These are phyloP conservation scores for Blastomyces emzantsi DNA, from an alignment of 2,329 filamentous ascomycete genomes.

Conservation along the genomic window DNA sequence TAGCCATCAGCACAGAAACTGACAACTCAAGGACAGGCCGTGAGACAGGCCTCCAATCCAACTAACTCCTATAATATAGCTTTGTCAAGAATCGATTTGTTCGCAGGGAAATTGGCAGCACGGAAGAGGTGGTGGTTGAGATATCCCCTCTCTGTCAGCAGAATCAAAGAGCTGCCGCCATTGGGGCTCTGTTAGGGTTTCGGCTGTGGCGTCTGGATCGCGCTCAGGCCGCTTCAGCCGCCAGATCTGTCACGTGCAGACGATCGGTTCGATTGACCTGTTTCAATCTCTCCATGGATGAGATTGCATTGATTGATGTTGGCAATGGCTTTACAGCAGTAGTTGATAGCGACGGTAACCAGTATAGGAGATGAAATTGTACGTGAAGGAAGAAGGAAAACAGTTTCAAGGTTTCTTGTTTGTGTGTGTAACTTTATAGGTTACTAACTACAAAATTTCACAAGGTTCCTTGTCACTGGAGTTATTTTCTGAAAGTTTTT, in stretches of 20 bases:
- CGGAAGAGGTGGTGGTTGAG: neutral
- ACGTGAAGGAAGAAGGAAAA: neutral
- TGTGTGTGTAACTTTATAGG: neutral
- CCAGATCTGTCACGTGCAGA: constrained; percentile 2
- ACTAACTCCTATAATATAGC: neutral
- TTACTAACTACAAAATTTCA: neutral
- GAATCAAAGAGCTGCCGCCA: neutral
- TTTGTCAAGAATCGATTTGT: neutral
- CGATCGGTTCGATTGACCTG: neutral
- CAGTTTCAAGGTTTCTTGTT: neutral
- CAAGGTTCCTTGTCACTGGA: too few relatives aligned
- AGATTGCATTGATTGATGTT: neutral
- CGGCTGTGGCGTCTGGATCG: constrained; percentile 10
- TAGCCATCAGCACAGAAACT: neutral
- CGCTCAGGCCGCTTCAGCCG: neutral
- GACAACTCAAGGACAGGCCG: neutral
- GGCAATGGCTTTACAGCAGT: neutral
- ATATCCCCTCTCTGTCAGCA: neutral
- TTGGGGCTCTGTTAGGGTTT: constrained; percentile 4
- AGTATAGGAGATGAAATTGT: neutral
- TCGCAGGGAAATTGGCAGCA: neutral
- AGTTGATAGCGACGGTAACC: neutral
- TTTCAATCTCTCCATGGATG: neutral
- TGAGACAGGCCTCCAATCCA: neutral
- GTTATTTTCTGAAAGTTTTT: too few relatives aligned